Percentiles rank a stretch among this genome's conserved stretches.
Conservation (phyloP, 73 alveolate species). For the Tetrahymena malaccensis region DNA sequence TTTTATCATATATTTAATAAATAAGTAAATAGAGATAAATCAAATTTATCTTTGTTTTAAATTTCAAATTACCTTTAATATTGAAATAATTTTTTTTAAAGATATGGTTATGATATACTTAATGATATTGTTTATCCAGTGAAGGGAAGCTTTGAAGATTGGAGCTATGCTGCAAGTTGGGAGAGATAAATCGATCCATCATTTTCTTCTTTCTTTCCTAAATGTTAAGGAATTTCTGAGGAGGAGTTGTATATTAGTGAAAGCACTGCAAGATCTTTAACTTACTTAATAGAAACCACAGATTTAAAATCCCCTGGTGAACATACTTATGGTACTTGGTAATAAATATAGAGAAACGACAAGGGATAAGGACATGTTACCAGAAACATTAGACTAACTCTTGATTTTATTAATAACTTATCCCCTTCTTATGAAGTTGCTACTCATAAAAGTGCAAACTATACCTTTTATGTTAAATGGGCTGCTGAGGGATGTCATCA, state of each 20-base stretch:
- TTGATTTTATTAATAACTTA: background rate
- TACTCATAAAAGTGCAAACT: background rate
- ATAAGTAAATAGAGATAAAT: too few relatives aligned
- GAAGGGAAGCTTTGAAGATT: background rate
- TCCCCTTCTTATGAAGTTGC: background rate
- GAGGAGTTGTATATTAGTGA: background rate
- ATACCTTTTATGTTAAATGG: background rate
- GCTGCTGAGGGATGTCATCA: background rate
- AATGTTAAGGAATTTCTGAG: background rate
- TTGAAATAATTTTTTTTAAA: background rate
- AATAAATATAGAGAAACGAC: background rate
- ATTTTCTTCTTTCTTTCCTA: background rate
- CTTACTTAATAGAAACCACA: background rate
- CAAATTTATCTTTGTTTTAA: background rate
- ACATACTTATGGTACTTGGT: background rate
- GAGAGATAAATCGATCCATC: background rate
- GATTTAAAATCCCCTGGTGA: background rate
- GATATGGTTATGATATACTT: background rate
- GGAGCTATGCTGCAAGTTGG: background rate
- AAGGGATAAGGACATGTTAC: background rate
- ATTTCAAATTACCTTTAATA: too few relatives aligned
- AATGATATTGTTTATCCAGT: background rate
- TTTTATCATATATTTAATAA: too few relatives aligned
- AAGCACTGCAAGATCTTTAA: background rate
- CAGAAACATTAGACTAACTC: background rate